Conservation (phyloP, 495 filamentous ascomycete genomes). For the Podospora pseudopauciseta region DNA sequence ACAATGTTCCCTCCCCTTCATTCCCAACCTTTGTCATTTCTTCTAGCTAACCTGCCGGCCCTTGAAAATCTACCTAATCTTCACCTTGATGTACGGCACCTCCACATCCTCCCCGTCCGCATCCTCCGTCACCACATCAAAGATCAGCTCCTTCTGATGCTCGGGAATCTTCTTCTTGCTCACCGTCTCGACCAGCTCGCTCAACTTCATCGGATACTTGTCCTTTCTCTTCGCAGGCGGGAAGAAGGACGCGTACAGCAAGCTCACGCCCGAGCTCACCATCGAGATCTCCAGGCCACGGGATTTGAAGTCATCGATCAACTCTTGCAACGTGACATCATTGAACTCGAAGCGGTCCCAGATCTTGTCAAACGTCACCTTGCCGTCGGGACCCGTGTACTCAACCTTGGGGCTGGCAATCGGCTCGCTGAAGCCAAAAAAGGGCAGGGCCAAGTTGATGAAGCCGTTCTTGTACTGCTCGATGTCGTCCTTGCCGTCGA, state of each 20-base stretch:
- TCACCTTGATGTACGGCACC: slow-evolving; percentile 94
- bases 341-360: slow-evolving; percentile 97
- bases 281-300: slow-evolving; percentile 82
- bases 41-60: not conserved
- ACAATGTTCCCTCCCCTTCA: not conserved
- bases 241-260: slow-evolving; percentile 96
- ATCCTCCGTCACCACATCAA: slow-evolving; percentile 94
- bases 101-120: slow-evolving; percentile 90
- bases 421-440: slow-evolving; percentile 97
- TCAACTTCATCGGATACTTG: slow-evolving; percentile 56
- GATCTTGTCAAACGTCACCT: slow-evolving; percentile 87
- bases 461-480: slow-evolving; percentile 99
- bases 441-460: slow-evolving; percentile 91
- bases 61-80: slow-evolving; percentile 38
- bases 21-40: not conserved
- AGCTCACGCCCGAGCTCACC: slow-evolving; percentile 92
- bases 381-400: slow-evolving; percentile 70
- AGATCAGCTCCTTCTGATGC: slow-evolving; percentile 93
- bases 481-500: slow-evolving; percentile 90
- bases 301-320: slow-evolving; percentile 73
- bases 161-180: slow-evolving; percentile 87
- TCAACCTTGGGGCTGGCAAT: slow-evolving; percentile 87
- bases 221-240: slow-evolving; percentile 86
- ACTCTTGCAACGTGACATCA: slow-evolving; percentile 77
- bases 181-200: slow-evolving; percentile 80